These are phyloP conservation scores for Erodium trifolium DNA, from an alignment of 441 rosid species.

Conservation along the genomic window DNA sequence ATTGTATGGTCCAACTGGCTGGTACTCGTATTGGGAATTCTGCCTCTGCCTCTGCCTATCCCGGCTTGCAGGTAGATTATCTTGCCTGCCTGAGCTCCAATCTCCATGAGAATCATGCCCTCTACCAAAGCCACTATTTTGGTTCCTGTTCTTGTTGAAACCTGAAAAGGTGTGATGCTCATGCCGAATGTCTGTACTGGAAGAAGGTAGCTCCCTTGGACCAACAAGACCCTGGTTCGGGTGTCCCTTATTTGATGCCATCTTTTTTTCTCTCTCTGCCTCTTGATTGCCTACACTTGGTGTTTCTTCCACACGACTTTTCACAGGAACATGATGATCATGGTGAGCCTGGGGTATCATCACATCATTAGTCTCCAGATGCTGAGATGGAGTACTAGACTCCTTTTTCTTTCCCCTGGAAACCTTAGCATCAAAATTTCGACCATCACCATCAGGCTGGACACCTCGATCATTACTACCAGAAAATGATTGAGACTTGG, in stretches of 20 bases:
- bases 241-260: slow-evolving; percentile 25
- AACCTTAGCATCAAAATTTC: slow-evolving; percentile 31
- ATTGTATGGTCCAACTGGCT: slow-evolving; percentile 59
- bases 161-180: slow-evolving; percentile 39
- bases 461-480: slow-evolving; percentile 31
- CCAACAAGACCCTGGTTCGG: slow-evolving; percentile 26
- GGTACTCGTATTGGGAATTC: slow-evolving; percentile 60
- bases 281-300: slow-evolving; percentile 29
- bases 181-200: slow-evolving; percentile 32
- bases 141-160: slow-evolving; percentile 49
- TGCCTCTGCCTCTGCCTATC: slow-evolving; percentile 46
- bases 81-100: slow-evolving; percentile 57
- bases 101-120: slow-evolving; percentile 62
- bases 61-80: slow-evolving; percentile 36
- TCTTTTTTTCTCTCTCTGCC: slow-evolving; percentile 39
- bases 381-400: slow-evolving; percentile 26
- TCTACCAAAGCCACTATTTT: slow-evolving; percentile 42
- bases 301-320: slow-evolving; percentile 33
- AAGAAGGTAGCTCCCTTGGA: slow-evolving; percentile 25
- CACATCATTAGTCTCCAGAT: slow-evolving; percentile 28
- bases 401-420: slow-evolving; percentile 40
- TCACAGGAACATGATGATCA: slow-evolving; percentile 25
- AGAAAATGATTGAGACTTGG: slow-evolving; percentile 41
- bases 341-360: slow-evolving; percentile 18
- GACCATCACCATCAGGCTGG: slow-evolving; percentile 32